These are phyloP conservation scores for Gilbertella persicaria DNA, from an alignment of 371 early-diverging fungal genomes.

Conservation along the genomic window DNA sequence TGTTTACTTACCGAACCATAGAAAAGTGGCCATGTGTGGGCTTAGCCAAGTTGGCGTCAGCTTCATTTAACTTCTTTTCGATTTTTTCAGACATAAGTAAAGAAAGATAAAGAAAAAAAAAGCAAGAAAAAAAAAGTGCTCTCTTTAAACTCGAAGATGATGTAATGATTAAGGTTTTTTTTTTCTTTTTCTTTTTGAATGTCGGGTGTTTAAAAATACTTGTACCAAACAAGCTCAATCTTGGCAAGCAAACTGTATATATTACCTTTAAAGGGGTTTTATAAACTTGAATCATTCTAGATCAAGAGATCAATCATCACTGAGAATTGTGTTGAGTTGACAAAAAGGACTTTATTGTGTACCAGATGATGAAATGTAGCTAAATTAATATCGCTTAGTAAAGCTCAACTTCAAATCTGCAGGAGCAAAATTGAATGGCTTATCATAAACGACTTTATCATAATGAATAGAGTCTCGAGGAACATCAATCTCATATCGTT, in stretches of 20 bases:
- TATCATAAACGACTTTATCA: conserved; percentile 18
- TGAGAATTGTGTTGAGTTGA: too few relatives aligned
- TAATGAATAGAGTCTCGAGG: conserved; percentile 29
- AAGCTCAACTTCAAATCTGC: conserved; percentile 9
- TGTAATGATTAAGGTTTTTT: neutral
- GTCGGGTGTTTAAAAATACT: too few relatives aligned
- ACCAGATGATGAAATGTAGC: too few relatives aligned
- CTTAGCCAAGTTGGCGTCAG: conserved; percentile 15
- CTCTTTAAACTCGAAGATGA: neutral
- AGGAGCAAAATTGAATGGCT: conserved; percentile 16
- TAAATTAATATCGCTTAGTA: conserved; percentile 19
- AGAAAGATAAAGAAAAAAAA: neutral
- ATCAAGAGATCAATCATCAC: too few relatives aligned
- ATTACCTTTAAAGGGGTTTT: too few relatives aligned
- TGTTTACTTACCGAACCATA: conserved; percentile 32
- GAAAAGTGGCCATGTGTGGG: conserved; percentile 28
- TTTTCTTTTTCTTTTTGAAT: too few relatives aligned
- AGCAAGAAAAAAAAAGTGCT: conserved; percentile 3
- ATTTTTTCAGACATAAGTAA: neutral
- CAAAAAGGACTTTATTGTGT: too few relatives aligned
- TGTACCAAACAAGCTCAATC: too few relatives aligned
- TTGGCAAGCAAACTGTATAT: too few relatives aligned
- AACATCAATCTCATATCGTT: conserved; percentile 29
- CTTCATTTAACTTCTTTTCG: conserved; percentile 18
- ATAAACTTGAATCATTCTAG: too few relatives aligned